Conservation (phyloP, 73 alveolate species). For the Paramecium sexaurelia region DNA sequence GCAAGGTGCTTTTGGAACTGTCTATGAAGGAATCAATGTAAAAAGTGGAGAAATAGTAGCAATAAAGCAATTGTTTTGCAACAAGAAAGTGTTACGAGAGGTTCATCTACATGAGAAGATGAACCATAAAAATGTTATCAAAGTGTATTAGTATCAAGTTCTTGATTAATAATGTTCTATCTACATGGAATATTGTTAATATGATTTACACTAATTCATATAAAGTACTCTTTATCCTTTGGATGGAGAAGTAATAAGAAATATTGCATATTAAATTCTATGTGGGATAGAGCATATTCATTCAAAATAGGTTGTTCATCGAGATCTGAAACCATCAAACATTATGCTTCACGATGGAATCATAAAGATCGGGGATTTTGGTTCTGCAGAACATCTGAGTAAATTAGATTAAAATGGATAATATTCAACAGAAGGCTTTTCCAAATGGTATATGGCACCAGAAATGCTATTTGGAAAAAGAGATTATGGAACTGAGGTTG, state of each 20-base stretch:
- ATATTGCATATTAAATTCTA: slow-evolving; percentile 25
- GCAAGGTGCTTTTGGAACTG: neutral
- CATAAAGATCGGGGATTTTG: slow-evolving; percentile 65
- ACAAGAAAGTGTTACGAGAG: slow-evolving; percentile 39
- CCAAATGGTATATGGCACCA: slow-evolving; percentile 79
- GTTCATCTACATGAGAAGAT: neutral
- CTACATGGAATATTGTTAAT: slow-evolving; percentile 26
- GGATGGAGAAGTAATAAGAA: neutral
- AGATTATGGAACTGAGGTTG: slow-evolving; percentile 82
- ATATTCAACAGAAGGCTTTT: no score
- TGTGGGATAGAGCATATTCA: slow-evolving; percentile 62
- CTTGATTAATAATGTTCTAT: neutral
- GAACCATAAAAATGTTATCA: neutral
- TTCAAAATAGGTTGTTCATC: slow-evolving; percentile 50
- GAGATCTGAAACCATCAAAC: slow-evolving; percentile 70
- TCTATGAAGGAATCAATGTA: neutral
- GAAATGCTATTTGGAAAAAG: slow-evolving; percentile 80
- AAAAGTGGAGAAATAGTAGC: slow-evolving; percentile 3
- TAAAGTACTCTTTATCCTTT: neutral
- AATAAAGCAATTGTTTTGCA: neutral
- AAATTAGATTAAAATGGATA: neutral
- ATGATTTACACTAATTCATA: neutral
- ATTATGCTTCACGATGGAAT: slow-evolving; percentile 48
- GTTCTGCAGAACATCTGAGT: slow-evolving; percentile 55
- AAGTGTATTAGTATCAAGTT: neutral